Base-by-base conservation (phyloP, 2,329 filamentous ascomycete genomes). In the Calonectria crousiana region DNA sequence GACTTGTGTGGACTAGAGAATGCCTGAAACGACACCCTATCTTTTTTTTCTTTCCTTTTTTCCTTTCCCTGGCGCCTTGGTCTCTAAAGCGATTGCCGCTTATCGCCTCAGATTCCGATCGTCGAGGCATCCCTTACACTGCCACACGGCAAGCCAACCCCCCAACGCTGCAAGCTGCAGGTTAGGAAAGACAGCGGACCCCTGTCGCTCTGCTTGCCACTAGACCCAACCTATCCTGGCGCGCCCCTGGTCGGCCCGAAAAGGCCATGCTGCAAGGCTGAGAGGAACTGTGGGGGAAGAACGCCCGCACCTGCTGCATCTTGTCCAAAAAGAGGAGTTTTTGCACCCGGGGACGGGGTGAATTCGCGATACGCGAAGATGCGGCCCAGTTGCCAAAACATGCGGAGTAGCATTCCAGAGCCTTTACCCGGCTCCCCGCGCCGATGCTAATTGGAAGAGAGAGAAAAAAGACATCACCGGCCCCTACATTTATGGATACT, bases 201-300 rank as follows among this genome's bases (percentile, higher is more conserved):
- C 73, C 67, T 72, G 71, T 26, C 32, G 49, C 6, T 14, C 69
- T 69, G 71, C 76, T 75, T 75, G 74, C 74, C 73, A 72, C 77
- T 81, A 81, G 38, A 34, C 78, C 75, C 14, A 69, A 77, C 71
- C 1, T 18, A 71, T 51, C 30, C 58, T 77, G 62, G 75, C 53
- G 72, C 36, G 28, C 34, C 66, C 23, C 60, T 60, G 67, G 65
- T 81, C 80, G 80, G 80, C 68, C 80, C 80, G 80, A 82, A 82
- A 77, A 79, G 80, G 80, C 80, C 75, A 74, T 36, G 20, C 66
- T 73, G 74, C 77, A 70, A 80, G 78, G 78, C 78, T 80, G 78
- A 80, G 20, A 23, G 66, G 72, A 53, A 51, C 72, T 71, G 58
- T 52, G 53, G 52, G 32, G 36, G 28, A 62, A 51, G 20, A 16